phyloP scores from a whole-genome alignment of 163 green algal genomes.

The Botryococcus braunii region DNA sequence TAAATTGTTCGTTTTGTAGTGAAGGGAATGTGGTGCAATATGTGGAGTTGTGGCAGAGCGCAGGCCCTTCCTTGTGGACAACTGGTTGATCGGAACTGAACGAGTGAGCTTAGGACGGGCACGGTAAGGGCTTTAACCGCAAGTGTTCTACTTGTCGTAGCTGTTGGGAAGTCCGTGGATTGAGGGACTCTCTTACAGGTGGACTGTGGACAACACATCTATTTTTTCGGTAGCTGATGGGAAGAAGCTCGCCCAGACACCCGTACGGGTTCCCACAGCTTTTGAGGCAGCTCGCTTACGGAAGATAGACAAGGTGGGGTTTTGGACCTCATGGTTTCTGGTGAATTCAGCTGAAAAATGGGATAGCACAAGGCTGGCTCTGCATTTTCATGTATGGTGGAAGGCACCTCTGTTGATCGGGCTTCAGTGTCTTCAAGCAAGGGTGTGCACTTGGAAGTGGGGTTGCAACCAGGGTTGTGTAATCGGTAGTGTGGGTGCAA shows the following conservation, averaged over 20 bases:
- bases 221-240: conserved; percentile 45
- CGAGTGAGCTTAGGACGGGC: neutral
- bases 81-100: neutral
- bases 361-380: too few relatives aligned
- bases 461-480: too few relatives aligned
- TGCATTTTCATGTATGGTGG: too few relatives aligned
- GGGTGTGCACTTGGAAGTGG: too few relatives aligned
- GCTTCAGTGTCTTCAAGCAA: too few relatives aligned
- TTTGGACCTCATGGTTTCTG: conserved; percentile 17
- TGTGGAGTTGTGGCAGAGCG: neutral
- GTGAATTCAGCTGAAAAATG: too few relatives aligned
- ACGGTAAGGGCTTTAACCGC: neutral
- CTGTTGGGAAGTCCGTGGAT: neutral
- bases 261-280: conserved; percentile 17
- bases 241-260: conserved; percentile 30
- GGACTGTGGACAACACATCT: conserved; percentile 21
- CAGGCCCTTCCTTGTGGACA: neutral
- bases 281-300: conserved; percentile 24
- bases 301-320: conserved; percentile 7
- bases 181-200: conserved; percentile 16
- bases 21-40: neutral
- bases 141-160: neutral
- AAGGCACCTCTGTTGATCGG: too few relatives aligned
- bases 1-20: neutral
- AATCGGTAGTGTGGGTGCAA: too few relatives aligned